Conservation (phyloP, 306 rosid species). For the Carpinus viminea region DNA sequence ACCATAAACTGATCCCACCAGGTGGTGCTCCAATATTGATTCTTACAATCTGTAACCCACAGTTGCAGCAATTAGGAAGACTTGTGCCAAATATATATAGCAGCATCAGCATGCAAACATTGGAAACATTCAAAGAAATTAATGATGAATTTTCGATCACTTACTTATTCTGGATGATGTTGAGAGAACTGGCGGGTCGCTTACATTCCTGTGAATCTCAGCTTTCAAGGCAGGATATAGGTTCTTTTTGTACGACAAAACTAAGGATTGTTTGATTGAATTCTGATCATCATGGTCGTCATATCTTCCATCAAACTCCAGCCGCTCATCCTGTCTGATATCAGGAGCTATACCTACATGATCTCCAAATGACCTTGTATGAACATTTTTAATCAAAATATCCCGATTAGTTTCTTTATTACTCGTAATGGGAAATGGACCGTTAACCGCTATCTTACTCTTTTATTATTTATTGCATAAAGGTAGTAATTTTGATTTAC, state of each 20-base stretch:
- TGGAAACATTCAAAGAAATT: too few relatives aligned
- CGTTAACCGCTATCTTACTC: background rate
- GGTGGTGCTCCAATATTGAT: conserved; percentile 59
- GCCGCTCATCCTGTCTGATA: conserved; percentile 56
- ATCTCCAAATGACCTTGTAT: background rate
- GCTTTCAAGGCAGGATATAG: conserved; percentile 67
- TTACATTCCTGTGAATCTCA: conserved; percentile 50
- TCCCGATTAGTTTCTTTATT: too few relatives aligned
- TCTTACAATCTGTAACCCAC: conserved; percentile 41
- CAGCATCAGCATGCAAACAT: too few relatives aligned
- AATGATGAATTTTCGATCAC: background rate
- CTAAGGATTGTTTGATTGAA: conserved; percentile 62
- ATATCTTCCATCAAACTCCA: conserved; percentile 38
- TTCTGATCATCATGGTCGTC: conserved; percentile 66
- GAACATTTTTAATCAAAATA: too few relatives aligned
- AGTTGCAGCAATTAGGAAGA: background rate
- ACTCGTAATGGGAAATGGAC: too few relatives aligned
- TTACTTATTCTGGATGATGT: conserved; percentile 51
- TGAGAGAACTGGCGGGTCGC: conserved; percentile 15
- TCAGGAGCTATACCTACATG: conserved; percentile 73
- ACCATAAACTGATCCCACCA: conserved; percentile 88
- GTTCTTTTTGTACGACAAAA: conserved; percentile 65
- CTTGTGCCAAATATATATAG: background rate
- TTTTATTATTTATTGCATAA: conserved; percentile 22
- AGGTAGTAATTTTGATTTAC: background rate